Evolutionary conservation across 176 grass and related monocot species (phyloP).

Genomic region (Stipa capillata): DNA sequence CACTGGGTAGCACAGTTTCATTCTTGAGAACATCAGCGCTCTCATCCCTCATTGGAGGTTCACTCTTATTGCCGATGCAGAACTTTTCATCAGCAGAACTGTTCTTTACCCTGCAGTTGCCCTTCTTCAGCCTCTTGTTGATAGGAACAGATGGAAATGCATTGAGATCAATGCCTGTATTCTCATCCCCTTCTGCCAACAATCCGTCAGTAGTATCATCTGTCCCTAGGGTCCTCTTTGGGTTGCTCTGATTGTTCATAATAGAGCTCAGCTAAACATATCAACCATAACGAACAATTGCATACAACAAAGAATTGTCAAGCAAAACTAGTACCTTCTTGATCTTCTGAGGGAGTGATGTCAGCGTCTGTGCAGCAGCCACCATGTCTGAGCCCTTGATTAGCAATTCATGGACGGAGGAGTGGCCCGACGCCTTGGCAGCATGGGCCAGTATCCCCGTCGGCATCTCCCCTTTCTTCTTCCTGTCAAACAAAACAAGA

Average conservation of each 20-base stretch:
- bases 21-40: background rate
- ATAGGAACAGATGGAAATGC: constrained; percentile 1
- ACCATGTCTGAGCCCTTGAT: constrained; percentile 36
- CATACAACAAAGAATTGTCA: background rate
- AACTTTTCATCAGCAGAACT: background rate
- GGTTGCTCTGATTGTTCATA: constrained; percentile 4
- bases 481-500: constrained; percentile 39
- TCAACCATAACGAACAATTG: constrained; percentile 7
- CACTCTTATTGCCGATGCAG: background rate
- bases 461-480: constrained; percentile 73
- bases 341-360: constrained; percentile 1
- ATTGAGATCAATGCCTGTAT: constrained; percentile 27
- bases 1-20: constrained; percentile 42
- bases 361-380: constrained; percentile 33
- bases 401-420: constrained; percentile 71
- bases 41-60: background rate
- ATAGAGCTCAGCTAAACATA: constrained; percentile 1
- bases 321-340: constrained; percentile 21
- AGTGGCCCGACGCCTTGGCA: constrained; percentile 66
- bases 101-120: background rate
- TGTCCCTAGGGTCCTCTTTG: constrained; percentile 5
- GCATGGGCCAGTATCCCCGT: constrained; percentile 77
- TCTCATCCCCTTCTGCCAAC: constrained; percentile 32
- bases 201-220: background rate
- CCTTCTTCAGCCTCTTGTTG: constrained; percentile 27